Evolutionary conservation across 1,139 yeast species (phyloP).

Genomic region (Diutina siamensis): DNA sequence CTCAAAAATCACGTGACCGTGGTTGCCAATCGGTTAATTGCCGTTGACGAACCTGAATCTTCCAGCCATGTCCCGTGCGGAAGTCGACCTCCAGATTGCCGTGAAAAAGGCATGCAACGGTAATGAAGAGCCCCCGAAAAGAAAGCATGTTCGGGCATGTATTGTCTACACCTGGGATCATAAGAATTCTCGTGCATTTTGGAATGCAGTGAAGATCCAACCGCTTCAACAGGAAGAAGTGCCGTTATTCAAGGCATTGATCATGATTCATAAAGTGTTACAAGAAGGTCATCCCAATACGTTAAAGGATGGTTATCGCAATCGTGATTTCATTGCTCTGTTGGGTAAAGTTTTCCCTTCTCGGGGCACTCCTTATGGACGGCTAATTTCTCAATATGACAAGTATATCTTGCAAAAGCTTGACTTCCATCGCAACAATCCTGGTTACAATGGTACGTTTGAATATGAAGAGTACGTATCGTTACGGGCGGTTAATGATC

Average conservation of each 20-base stretch:
- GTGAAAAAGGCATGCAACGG: slow-evolving; percentile 78
- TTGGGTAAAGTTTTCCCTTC: slow-evolving; percentile 31
- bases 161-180: slow-evolving; percentile 96
- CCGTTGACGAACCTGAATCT: background rate
- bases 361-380: slow-evolving; percentile 45
- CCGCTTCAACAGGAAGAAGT: slow-evolving; percentile 77
- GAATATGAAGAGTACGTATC: slow-evolving; percentile 94
- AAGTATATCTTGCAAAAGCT: slow-evolving; percentile 60
- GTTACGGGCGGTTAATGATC: slow-evolving; percentile 78
- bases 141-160: slow-evolving; percentile 91
- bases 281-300: slow-evolving; percentile 94
- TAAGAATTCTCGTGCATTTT: slow-evolving; percentile 72
- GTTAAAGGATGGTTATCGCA: slow-evolving; percentile 70
- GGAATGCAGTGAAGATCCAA: slow-evolving; percentile 73
- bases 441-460: slow-evolving; percentile 89
- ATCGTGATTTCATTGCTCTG: slow-evolving; percentile 35
- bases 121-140: slow-evolving; percentile 88
- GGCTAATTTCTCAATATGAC: slow-evolving; percentile 65
- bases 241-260: slow-evolving; percentile 79
- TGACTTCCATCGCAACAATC: slow-evolving; percentile 73
- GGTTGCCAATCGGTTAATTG: too few relatives aligned
- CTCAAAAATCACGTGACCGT: too few relatives aligned
- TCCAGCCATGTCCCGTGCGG: slow-evolving; percentile 35
- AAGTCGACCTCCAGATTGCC: slow-evolving; percentile 51
- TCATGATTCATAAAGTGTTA: slow-evolving; percentile 80